phyloP scores from a whole-genome alignment of 257 asterid species.

The Lycium barbarum region DNA sequence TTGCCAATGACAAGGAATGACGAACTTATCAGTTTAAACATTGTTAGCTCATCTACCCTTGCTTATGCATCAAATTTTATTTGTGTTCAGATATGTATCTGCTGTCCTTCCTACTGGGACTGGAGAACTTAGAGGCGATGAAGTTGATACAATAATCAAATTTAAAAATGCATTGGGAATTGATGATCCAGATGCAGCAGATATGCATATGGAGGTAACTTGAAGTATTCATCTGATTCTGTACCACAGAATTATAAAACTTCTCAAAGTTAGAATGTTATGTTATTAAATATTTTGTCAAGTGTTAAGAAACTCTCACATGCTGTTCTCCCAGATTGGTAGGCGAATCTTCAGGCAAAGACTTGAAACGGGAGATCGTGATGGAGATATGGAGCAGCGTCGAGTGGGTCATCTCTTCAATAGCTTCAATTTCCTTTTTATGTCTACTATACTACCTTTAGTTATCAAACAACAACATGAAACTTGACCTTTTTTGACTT shows the following conservation, averaged over 20 bases:
- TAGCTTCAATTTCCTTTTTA: slow-evolving; percentile 26
- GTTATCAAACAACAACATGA: slow-evolving; percentile 37
- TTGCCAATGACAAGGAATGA: background rate
- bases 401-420: slow-evolving; percentile 58
- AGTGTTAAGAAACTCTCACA: slow-evolving; percentile 39
- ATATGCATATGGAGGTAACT: slow-evolving; percentile 96
- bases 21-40: background rate
- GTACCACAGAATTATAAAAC: background rate
- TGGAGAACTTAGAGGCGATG: slow-evolving; percentile 90
- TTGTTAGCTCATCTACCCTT: background rate
- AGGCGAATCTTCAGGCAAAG: slow-evolving; percentile 89
- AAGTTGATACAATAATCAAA: slow-evolving; percentile 77
- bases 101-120: slow-evolving; percentile 79
- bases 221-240: slow-evolving; percentile 31
- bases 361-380: slow-evolving; percentile 96
- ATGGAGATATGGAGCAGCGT: slow-evolving; percentile 79
- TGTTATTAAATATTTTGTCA: background rate
- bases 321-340: slow-evolving; percentile 76
- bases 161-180: slow-evolving; percentile 90
- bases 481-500: slow-evolving; percentile 62
- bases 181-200: slow-evolving; percentile 98
- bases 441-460: slow-evolving; percentile 24
- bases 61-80: background rate
- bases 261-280: slow-evolving; percentile 16
- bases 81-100: slow-evolving; percentile 65